Base-by-base conservation (phyloP, 2,329 filamentous ascomycete genomes). In the Xylaria multiplex region DNA sequence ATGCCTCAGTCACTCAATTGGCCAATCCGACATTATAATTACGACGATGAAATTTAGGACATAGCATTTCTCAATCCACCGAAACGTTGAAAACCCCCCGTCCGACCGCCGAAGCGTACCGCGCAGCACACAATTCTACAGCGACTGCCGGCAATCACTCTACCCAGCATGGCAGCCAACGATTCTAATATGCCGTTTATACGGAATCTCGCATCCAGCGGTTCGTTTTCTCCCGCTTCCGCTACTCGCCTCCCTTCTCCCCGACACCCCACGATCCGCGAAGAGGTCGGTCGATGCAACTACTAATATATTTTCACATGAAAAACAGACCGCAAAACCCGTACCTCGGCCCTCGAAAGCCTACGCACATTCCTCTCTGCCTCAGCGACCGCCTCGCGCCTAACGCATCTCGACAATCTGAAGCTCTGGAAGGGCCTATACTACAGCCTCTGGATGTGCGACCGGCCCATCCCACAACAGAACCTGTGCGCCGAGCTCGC, bases 361-460 rank as follows among this genome's bases (percentile, higher is more conserved):
- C 89, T 98, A 32, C 88, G 89, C 71, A 86, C 88, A 56, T 97
- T 92, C 83, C 90, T 98, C 77, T 85, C 87, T 68, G 84, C 87
- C 67, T 85, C 86, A 46, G 78, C 82, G 43, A 74, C 79, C 45
- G 67, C 79, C 73, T 83, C 79, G 61, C 78, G 85, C 60, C 87
- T 97, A 67, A 81, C 87, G 19, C 82, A 87, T 46, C 79, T 91
- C 71, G 93, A 97, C 70, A 83, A 93, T 56, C 84, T 95, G 67
- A 97, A 97, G 82, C 86, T 98, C 70, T 97, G 93, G 93, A 97
- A 96, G 77, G 95, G 93, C 5, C 87, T 98, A 22, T 97, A 96
- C 83, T 97, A 93, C 84, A 91, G 90, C 75, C 88, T 96, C 75
- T 97, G 93, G 91, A 96, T 97, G 90, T 93, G 91, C 79, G 94